A percentile compares a stretch with the other conserved stretches of the same genome.
phyloP scores from a whole-genome alignment of 2,329 filamentous ascomycete species.

The Juglanconis juglandina region DNA sequence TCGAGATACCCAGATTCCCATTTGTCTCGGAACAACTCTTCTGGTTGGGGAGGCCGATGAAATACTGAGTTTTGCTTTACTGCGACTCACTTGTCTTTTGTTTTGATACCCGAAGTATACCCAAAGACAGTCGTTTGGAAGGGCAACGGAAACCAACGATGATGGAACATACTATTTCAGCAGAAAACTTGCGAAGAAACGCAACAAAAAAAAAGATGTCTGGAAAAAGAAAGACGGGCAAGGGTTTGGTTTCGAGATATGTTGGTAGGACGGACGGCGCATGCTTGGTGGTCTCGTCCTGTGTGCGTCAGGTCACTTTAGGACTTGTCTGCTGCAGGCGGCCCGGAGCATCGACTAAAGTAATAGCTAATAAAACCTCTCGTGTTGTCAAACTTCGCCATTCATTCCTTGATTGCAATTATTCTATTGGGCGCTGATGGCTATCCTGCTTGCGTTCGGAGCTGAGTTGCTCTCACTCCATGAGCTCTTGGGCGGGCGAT shows the following conservation, averaged over 20 bases:
- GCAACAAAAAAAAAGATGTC: conserved; percentile 10
- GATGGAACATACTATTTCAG: conserved; percentile 8
- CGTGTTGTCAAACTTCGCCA: conserved; percentile 7
- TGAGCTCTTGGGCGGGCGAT: no score
- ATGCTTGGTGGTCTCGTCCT: conserved; percentile 6
- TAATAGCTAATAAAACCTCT: conserved; percentile 13
- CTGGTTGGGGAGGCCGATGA: conserved; percentile 15
- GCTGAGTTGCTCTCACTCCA: no score
- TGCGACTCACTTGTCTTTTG: conserved; percentile 27
- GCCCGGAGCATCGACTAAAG: conserved; percentile 7
- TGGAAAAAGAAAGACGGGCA: conserved; percentile 3
- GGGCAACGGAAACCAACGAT: conserved; percentile 24
- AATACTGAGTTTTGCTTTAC: conserved; percentile 22
- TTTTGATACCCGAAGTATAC: conserved; percentile 39
- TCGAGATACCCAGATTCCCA: conserved; percentile 53
- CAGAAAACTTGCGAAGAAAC: conserved; percentile 9
- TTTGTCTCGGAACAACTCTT: conserved; percentile 27
- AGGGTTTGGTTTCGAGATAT: conserved; percentile 10
- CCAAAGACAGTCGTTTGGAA: conserved; percentile 25
- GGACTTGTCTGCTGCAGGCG: conserved; percentile 3
- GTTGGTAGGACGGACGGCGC: conserved; percentile 3
- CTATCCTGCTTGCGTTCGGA: no score
- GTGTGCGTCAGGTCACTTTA: neutral
- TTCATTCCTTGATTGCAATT: neutral
- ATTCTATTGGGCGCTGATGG: neutral